Base-by-base conservation (phyloP, 2,329 filamentous ascomycete genomes). In the Exophiala sideris region DNA sequence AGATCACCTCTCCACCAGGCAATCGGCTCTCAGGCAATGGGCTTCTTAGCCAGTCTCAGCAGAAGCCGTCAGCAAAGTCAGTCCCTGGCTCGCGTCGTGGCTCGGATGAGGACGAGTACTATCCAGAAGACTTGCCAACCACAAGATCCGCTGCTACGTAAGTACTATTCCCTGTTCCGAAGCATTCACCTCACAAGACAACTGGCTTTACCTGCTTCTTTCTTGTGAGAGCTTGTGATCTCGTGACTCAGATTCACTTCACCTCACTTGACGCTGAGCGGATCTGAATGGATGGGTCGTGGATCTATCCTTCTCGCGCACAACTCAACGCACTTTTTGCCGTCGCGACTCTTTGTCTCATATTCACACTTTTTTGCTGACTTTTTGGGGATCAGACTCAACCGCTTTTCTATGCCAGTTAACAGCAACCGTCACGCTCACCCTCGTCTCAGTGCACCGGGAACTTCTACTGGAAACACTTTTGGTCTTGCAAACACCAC, bases 371-470 rank as follows among this genome's bases (percentile, higher is more conserved):
- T 48, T 18, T 50, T 29, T 29, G 24, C 60, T 62, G 53, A 53
- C 56, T 29, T 49, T 39, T 56, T 58, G 52, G 53, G 53, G 64
- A 64, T 32, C 16, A 95, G 89, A 62, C 79, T 86, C 57, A 95
- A 96, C 70, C 87, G 92, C 61, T 95, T 95, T 72, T 96, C 92
- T 3, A 91, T 96, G 88, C 92, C 92, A 32, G 88, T 92, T 48
- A 89, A 62, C 82, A 86, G 59, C 74, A 51, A 42, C 54, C 50
- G 62, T 34, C 50, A 54, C 35, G 48, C 55, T 39, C 54, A 54
- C 35, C 50, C 55, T 39, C 54, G 62, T 40, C 42, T 57, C 10
- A 57, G 58, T 48, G 45, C 60, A 16, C 51, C 40, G 24, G 49
- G 50, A 32, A 44, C 46, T 29, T 29, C 24, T 36, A 41, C 49